Evolutionary conservation across 2,329 filamentous ascomycete genomes (phyloP).

Genomic region (Ceratocystis papillata): DNA sequence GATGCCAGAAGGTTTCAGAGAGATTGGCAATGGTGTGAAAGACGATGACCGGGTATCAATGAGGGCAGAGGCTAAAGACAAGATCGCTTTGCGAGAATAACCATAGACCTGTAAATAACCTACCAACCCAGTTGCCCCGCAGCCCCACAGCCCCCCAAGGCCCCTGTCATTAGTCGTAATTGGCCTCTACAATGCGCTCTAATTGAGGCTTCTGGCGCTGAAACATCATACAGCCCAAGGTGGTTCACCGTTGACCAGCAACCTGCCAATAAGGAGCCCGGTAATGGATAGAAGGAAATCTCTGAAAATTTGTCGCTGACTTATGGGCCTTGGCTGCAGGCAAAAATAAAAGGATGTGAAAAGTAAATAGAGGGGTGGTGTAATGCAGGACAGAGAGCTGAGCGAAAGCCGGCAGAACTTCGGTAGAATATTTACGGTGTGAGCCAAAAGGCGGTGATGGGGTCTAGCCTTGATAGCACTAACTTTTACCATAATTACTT

Average conservation of each 20-base stretch:
- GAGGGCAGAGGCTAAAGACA: too few species aligned
- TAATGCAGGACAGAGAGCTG: too few species aligned
- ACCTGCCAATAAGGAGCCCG: slow-evolving; percentile 2
- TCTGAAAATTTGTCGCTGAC: not conserved
- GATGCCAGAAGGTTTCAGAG: not conserved
- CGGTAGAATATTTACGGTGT: not conserved
- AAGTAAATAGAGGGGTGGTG: not conserved
- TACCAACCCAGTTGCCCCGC: not conserved
- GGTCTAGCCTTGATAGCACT: too few species aligned
- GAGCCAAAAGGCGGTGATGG: not conserved
- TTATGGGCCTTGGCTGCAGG: not conserved
- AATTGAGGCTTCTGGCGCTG: not conserved
- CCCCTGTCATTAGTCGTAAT: not conserved
- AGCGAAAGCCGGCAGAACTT: not conserved
- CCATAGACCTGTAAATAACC: too few species aligned
- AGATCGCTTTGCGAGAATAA: too few species aligned
- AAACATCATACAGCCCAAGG: not conserved
- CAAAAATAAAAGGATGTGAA: not conserved
- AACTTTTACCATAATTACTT: too few species aligned
- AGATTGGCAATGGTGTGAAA: not conserved
- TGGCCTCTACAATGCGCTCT: not conserved
- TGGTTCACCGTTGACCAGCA: not conserved
- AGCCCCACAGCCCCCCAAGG: too few species aligned
- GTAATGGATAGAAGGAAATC: not conserved
- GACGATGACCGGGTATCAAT: too few species aligned